Evolutionary conservation across 345 rosid species (phyloP).

Genomic region (Boechera retrofracta): DNA sequence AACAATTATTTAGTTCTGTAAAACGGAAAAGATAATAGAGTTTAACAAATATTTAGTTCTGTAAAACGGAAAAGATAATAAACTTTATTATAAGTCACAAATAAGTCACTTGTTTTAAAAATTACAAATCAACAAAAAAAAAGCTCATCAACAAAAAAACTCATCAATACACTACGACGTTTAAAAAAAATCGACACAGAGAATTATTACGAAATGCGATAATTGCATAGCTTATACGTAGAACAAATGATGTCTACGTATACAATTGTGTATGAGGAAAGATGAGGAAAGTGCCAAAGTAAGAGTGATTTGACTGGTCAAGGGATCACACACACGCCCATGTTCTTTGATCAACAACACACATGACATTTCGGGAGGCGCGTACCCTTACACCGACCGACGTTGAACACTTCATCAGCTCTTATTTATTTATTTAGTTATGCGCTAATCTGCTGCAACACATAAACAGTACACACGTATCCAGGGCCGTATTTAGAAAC

Average conservation of each 20-base stretch:
- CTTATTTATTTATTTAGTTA: neutral
- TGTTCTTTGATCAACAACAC: slow-evolving; percentile 32
- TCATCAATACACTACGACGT: neutral
- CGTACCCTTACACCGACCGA: slow-evolving; percentile 36
- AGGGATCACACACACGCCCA: slow-evolving; percentile 32
- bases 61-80: too few species aligned
- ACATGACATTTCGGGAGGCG: slow-evolving; percentile 42
- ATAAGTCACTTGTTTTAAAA: too few species aligned
- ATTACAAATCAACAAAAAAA: too few species aligned
- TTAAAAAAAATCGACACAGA: neutral
- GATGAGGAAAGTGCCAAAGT: slow-evolving; percentile 27
- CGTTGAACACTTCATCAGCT: slow-evolving; percentile 16
- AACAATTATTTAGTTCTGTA: too few species aligned
- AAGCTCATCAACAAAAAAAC: too few species aligned
- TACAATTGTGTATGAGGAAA: neutral
- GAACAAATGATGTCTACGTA: slow-evolving; percentile 18
- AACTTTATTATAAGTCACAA: too few species aligned
- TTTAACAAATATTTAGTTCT: too few species aligned
- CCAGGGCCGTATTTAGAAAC: neutral
- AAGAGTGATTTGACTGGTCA: slow-evolving; percentile 42
- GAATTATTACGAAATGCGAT: neutral
- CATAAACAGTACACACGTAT: slow-evolving; percentile 12
- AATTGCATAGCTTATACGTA: neutral
- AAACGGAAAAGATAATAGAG: too few species aligned
- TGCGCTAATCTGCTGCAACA: slow-evolving; percentile 25